A percentile compares a stretch with the other conserved stretches of the same genome.
Evolutionary conservation across 331 rosid species (phyloP).

Genomic region (Telfairia occidentalis): DNA sequence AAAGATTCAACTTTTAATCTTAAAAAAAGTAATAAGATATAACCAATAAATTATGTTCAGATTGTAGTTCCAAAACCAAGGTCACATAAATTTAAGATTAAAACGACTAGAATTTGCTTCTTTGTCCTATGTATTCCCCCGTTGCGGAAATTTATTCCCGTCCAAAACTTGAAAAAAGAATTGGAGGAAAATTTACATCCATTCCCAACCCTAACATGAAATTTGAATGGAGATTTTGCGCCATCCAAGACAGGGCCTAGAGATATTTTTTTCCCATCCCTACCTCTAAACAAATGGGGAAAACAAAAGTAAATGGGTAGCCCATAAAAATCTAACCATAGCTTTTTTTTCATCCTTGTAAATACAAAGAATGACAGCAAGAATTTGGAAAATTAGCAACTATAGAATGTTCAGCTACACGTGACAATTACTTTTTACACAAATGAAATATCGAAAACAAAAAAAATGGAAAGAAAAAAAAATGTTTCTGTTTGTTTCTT

Average conservation of each 20-base stretch:
- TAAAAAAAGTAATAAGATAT: no score
- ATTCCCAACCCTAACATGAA: background rate
- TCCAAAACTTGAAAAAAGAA: background rate
- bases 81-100: no score
- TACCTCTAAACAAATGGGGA: background rate
- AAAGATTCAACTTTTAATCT: no score
- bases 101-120: no score
- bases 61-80: no score
- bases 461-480: background rate
- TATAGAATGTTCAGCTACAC: background rate
- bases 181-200: background rate
- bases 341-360: background rate
- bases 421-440: slow-evolving; percentile 2
- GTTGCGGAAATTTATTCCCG: background rate
- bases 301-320: background rate
- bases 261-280: background rate
- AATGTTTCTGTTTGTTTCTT: background rate
- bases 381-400: slow-evolving; percentile 3
- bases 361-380: slow-evolving; percentile 4
- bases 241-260: background rate
- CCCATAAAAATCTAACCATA: background rate
- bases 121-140: no score
- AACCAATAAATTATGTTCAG: no score
- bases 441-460: slow-evolving; percentile 4
- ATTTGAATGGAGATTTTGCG: background rate